A percentile compares a stretch with the other conserved stretches of the same genome.
Evolutionary conservation across 257 asterid species (phyloP).

Genomic region (Plantago elongata): DNA sequence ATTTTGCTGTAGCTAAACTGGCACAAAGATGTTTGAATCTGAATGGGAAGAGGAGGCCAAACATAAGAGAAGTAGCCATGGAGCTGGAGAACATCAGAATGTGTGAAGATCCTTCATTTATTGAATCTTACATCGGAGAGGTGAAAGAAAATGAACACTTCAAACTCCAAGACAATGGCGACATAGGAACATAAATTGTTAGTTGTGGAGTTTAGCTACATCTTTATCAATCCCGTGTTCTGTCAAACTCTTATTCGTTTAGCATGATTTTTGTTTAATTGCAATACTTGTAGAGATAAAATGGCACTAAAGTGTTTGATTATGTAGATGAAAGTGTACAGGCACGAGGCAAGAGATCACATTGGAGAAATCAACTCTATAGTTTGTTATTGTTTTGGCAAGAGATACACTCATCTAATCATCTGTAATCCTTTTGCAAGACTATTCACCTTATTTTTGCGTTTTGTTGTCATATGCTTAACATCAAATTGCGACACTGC

Average conservation of each 20-base stretch:
- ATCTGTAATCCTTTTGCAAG: background rate
- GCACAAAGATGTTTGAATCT: constrained; percentile 32
- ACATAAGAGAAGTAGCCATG: constrained; percentile 30
- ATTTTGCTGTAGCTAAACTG: constrained; percentile 21
- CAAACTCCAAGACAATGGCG: background rate
- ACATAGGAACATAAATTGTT: constrained; percentile 11
- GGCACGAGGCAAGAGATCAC: too few relatives aligned
- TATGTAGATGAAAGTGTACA: too few relatives aligned
- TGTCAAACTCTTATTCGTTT: background rate
- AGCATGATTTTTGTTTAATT: too few relatives aligned
- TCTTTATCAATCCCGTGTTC: background rate
- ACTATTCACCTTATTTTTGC: too few relatives aligned
- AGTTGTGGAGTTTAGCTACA: background rate
- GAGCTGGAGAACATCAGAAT: constrained; percentile 30
- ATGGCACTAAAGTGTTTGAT: too few relatives aligned
- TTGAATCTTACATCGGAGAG: constrained; percentile 20
- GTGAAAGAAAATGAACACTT: constrained; percentile 8
- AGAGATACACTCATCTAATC: background rate
- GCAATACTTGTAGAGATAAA: too few relatives aligned
- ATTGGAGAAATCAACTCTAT: too few relatives aligned
- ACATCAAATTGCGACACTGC: too few relatives aligned
- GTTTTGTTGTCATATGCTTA: too few relatives aligned
- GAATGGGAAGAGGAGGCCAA: constrained; percentile 31
- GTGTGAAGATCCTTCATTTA: constrained; percentile 12
- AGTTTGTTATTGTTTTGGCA: too few relatives aligned